phyloP scores from a whole-genome alignment of 306 rosid species.

The Vachellia pachyceras region DNA sequence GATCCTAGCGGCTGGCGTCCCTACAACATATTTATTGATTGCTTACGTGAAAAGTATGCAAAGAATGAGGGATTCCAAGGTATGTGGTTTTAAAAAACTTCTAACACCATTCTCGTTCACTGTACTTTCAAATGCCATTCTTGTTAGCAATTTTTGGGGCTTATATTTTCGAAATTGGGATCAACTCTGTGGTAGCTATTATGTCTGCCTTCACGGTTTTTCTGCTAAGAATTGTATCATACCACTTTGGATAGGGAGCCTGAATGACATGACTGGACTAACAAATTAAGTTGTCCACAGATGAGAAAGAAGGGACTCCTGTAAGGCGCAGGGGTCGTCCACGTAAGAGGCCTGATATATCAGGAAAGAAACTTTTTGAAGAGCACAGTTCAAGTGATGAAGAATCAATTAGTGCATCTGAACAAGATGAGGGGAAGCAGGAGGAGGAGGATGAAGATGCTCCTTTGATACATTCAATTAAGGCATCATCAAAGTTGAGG shows the following conservation, averaged over 20 bases:
- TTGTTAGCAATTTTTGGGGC: too few species aligned
- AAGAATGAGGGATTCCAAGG: constrained; percentile 86
- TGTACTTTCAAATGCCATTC: too few species aligned
- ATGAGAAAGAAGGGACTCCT: constrained; percentile 76
- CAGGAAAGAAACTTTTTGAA: constrained; percentile 88
- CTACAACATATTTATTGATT: constrained; percentile 67
- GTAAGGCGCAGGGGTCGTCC: constrained; percentile 93
- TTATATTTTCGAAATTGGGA: not conserved
- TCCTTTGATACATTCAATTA: constrained; percentile 78
- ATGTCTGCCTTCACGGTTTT: not conserved
- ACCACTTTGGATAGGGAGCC: constrained; percentile 14
- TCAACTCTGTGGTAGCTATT: constrained; percentile 10
- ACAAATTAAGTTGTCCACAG: constrained; percentile 51
- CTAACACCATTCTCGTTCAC: not conserved
- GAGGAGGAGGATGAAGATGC: constrained; percentile 83
- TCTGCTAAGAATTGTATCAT: not conserved
- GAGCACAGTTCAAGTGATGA: constrained; percentile 86
- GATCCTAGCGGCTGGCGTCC: constrained; percentile 99
- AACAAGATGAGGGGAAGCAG: constrained; percentile 67
- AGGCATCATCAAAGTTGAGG: constrained; percentile 78
- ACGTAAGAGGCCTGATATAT: constrained; percentile 65
- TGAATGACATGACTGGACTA: constrained; percentile 27
- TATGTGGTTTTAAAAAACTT: constrained; percentile 30
- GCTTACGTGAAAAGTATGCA: constrained; percentile 72
- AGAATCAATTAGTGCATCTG: constrained; percentile 87